Evolutionary conservation across 1,284 basidiomycete genomes (phyloP), one percentile per base, ranked within the genome.

Genomic region (Rhodotorula sp.): DNA sequence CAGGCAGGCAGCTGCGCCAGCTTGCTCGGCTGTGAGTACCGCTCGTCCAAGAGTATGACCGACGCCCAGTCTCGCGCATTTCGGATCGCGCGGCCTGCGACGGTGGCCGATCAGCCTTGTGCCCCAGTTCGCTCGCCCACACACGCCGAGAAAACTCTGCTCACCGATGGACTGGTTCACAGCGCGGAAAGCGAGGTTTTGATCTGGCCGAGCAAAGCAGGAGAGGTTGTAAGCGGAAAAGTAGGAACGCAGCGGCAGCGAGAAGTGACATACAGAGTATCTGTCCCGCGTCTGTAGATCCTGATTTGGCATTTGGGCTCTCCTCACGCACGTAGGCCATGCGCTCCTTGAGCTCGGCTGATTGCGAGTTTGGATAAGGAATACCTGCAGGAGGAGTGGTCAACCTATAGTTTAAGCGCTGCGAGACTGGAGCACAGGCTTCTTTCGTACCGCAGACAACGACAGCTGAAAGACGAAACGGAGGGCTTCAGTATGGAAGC

Each of bases 161-260:
- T 52, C 31, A 66, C 94, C 95, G 72, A 99, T 97, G 67, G 91
- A 93, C 80, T 99, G 95, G 82, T 99, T 99, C 56, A 98, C 94
- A 0, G 94, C 85, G 64, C 79, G 76, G 48, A 75, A 77, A 23
- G 76, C 77, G 38, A 77, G 70, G 55, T 77, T 78, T 3, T 77
- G 71, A 43, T 79, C 77, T 75, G 64, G 23, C 78, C 50, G 8
- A 7, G 28, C 23, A 6, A 10, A 7, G 26, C 26, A 3, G 21
- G 14, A 7, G 38, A 43, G 38, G 38, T 4, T 12, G 56, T 38
- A 14, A 57, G 43, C 21, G 34, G 34, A 34, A 34, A 34, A 34
- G 34, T 34, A 18, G 21, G 34, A 38, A 5, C 15, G 21, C 14
- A 64, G 4, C 2, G 31, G n/a, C 23, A 5, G n/a, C n/a, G 28